phyloP scores from a whole-genome alignment of 2,329 filamentous ascomycete species.

The Fusarium albosuccineum region DNA sequence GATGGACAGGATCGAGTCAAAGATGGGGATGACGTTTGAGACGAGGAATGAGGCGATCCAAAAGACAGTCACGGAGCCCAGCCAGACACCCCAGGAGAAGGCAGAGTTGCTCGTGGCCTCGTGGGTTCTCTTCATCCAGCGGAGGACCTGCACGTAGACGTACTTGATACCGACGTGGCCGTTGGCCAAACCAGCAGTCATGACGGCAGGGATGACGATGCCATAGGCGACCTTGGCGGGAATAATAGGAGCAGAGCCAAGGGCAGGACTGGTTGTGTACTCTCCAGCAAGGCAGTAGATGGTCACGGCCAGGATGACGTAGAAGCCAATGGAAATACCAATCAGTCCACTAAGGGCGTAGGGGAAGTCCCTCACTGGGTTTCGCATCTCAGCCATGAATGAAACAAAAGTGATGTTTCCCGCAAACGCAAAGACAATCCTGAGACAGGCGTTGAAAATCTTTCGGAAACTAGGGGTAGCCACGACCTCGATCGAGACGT shows the following conservation, averaged over 20 bases:
- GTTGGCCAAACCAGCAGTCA: conserved; percentile 28
- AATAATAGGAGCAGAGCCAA: conserved; percentile 29
- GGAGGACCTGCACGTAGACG: conserved; percentile 2
- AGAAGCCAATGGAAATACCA: conserved; percentile 24
- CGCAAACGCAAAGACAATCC: conserved; percentile 32
- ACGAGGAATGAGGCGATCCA: conserved; percentile 35
- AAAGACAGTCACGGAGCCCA: conserved; percentile 30
- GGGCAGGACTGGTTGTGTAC: conserved; percentile 27
- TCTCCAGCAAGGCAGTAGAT: conserved; percentile 33
- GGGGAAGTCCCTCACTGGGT: conserved; percentile 32
- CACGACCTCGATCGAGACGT: conserved; percentile 16
- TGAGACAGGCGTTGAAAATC: conserved; percentile 16
- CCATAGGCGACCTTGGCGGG: conserved; percentile 38
- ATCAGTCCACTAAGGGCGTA: conserved; percentile 22
- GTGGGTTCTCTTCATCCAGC: background rate
- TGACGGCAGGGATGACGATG: conserved; percentile 30
- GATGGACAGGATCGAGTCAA: conserved; percentile 38
- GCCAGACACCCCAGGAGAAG: conserved; percentile 37
- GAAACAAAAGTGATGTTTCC: conserved; percentile 35
- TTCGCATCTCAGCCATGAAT: conserved; percentile 35
- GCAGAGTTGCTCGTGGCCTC: conserved; percentile 9
- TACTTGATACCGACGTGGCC: conserved; percentile 39
- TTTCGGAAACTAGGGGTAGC: conserved; percentile 16
- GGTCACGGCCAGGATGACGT: conserved; percentile 22
- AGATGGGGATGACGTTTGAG: conserved; percentile 39